A percentile compares a stretch with the other conserved stretches of the same genome.
phyloP scores from a whole-genome alignment of 352 stramenopile genomes.

The Phytophthora pinifolia region DNA sequence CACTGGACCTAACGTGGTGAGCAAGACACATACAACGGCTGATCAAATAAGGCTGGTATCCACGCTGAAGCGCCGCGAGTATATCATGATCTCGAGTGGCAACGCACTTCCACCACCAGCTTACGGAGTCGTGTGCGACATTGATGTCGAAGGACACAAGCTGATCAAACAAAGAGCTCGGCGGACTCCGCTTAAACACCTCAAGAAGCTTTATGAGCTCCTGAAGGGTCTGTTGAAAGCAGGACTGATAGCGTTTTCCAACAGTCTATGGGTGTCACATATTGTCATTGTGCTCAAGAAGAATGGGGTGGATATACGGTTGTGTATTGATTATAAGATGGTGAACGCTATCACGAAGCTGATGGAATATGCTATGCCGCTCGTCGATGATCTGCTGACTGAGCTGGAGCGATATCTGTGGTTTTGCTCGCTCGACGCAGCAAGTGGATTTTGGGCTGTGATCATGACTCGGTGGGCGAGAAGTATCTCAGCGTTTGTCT shows the following conservation, averaged over 20 bases:
- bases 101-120: conserved; percentile 5
- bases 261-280: conserved; percentile 3
- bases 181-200: not conserved
- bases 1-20: not conserved
- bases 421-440: conserved; percentile 4
- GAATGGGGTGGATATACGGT: not conserved
- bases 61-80: not conserved
- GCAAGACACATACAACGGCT: not conserved
- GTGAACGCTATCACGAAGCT: conserved; percentile 1
- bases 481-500: conserved; percentile 3
- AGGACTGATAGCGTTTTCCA: not conserved
- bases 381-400: too few species aligned
- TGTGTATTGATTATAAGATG: conserved; percentile 7
- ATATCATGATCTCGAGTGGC: conserved; percentile 7
- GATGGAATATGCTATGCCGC: conserved; percentile 3
- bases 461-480: not conserved
- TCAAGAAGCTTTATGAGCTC: conserved; percentile 7
- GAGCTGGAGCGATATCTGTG: not conserved
- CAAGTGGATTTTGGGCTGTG: not conserved
- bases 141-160: not conserved
- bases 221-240: conserved; percentile 3
- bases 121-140: conserved; percentile 6
- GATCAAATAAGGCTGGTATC: not conserved
- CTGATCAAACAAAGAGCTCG: conserved; percentile 7
- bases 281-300: conserved; percentile 9